Evolutionary conservation across 2,329 filamentous ascomycete genomes (phyloP).

Genomic region (Diaporthe eres): DNA sequence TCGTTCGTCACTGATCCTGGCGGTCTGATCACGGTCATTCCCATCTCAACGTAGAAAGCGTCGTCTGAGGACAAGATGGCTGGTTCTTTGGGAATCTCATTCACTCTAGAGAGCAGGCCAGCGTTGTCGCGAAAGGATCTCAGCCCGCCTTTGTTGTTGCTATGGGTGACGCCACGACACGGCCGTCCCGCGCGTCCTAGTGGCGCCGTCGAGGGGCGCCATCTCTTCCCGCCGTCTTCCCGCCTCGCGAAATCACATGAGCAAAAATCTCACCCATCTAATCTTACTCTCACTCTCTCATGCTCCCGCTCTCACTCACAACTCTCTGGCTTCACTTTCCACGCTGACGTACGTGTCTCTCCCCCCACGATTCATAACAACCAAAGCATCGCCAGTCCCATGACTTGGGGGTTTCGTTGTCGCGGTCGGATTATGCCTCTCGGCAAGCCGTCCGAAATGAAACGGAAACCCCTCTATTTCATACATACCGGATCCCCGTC

Average conservation of each 20-base stretch:
- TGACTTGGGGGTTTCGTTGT: background rate
- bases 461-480: slow-evolving; percentile 14
- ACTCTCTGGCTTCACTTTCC: background rate
- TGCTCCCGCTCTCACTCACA: background rate
- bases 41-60: background rate
- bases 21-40: background rate
- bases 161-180: slow-evolving; percentile 26
- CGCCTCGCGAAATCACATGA: slow-evolving; percentile 34
- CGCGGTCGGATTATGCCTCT: slow-evolving; percentile 19
- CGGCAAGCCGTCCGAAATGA: slow-evolving; percentile 30
- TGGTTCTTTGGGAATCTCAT: background rate
- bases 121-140: background rate
- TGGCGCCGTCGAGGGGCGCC: slow-evolving; percentile 26
- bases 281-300: background rate
- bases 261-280: slow-evolving; percentile 9
- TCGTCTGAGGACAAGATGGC: background rate
- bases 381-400: background rate
- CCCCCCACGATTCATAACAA: background rate
- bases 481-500: slow-evolving; percentile 17
- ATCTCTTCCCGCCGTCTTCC: slow-evolving; percentile 13
- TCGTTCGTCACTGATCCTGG: background rate
- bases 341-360: background rate
- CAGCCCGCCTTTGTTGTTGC: slow-evolving; percentile 7
- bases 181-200: slow-evolving; percentile 34
- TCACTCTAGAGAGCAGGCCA: background rate